Conservation (phyloP, 768 basidiomycete genomes). For the Leccinellum albellum region DNA sequence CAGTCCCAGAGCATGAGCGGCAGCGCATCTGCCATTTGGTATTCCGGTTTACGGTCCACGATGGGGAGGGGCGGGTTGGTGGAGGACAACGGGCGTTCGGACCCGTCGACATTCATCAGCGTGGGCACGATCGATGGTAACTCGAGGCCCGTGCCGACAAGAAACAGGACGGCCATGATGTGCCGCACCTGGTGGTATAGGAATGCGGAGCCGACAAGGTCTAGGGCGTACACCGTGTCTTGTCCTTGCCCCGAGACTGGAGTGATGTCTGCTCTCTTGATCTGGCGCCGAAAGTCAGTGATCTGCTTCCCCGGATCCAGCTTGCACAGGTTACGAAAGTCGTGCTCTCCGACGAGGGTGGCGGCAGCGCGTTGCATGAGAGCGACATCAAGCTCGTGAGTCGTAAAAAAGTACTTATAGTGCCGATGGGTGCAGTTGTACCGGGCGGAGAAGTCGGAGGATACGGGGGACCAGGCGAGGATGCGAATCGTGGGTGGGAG, state of each 20-base stretch:
- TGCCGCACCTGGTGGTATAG: constrained; percentile 95
- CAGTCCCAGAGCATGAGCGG: constrained; percentile 94
- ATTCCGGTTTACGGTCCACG: constrained; percentile 76
- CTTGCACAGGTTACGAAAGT: constrained; percentile 95
- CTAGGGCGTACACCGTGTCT: constrained; percentile 59
- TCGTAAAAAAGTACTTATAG: constrained; percentile 96
- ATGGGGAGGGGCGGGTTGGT: constrained; percentile 37
- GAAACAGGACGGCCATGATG: constrained; percentile 88
- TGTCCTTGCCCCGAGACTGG: constrained; percentile 35
- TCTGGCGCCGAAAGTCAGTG: constrained; percentile 65
- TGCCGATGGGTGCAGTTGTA: constrained; percentile 85
- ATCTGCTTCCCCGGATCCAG: constrained; percentile 91
- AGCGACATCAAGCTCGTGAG: constrained; percentile 59
- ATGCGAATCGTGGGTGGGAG: constrained; percentile 88
- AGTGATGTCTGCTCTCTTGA: constrained; percentile 63
- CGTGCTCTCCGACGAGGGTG: constrained; percentile 81
- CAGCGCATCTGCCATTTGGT: constrained; percentile 90
- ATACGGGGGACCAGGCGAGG: constrained; percentile 91
- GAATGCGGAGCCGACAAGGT: constrained; percentile 85
- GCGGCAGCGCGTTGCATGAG: constrained; percentile 74
- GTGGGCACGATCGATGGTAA: constrained; percentile 61
- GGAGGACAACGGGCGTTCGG: constrained; percentile 4
- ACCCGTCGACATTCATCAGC: constrained; percentile 66
- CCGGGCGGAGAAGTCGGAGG: constrained; percentile 76
- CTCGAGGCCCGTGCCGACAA: constrained; percentile 82